Percentiles rank a stretch among this genome's conserved stretches.
Conservation (phyloP, 768 basidiomycete species). For the Artomyces pyxidatus region DNA sequence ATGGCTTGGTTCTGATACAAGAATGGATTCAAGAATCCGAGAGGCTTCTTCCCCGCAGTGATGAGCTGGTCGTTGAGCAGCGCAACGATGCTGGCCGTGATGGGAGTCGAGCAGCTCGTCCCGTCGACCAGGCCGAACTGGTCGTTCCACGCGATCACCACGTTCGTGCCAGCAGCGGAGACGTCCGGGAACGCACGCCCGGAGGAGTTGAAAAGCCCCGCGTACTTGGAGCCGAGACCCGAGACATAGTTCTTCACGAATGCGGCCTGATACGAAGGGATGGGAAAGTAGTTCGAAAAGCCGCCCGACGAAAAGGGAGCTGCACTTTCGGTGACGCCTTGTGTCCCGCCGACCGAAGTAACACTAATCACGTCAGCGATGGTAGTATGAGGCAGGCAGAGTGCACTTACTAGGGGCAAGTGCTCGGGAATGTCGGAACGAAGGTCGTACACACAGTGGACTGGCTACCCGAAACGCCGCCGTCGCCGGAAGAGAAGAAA, state of each 20-base stretch:
- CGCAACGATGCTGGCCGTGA: conserved; percentile 20
- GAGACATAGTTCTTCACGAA: conserved; percentile 12
- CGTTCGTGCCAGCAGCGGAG: conserved; percentile 12
- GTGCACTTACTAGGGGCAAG: conserved; percentile 12
- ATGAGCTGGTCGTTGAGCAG: conserved; percentile 22
- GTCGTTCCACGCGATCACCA: conserved; percentile 4
- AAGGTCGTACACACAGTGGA: conserved; percentile 3
- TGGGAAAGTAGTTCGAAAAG: conserved; percentile 17
- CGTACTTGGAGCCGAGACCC: conserved; percentile 11
- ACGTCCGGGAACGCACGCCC: conserved; percentile 18
- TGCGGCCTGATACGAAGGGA: conserved; percentile 12
- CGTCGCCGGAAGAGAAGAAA: conserved; percentile 15
- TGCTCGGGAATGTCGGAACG: conserved; percentile 14
- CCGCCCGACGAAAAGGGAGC: conserved; percentile 15
- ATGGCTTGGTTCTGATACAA: too few species aligned
- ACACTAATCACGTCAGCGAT: conserved; percentile 1
- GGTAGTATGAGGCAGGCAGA: neutral
- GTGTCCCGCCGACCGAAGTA: conserved; percentile 13
- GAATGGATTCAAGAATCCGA: conserved; percentile 18
- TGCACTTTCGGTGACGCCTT: conserved; percentile 5
- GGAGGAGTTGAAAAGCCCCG: conserved; percentile 12
- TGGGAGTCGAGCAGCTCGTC: conserved; percentile 19
- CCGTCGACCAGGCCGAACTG: conserved; percentile 10
- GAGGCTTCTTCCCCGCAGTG: conserved; percentile 2
- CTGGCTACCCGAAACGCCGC: conserved; percentile 14